phyloP scores from a whole-genome alignment of 176 grass and related monocot genomes.

The Oryza officinalis region DNA sequence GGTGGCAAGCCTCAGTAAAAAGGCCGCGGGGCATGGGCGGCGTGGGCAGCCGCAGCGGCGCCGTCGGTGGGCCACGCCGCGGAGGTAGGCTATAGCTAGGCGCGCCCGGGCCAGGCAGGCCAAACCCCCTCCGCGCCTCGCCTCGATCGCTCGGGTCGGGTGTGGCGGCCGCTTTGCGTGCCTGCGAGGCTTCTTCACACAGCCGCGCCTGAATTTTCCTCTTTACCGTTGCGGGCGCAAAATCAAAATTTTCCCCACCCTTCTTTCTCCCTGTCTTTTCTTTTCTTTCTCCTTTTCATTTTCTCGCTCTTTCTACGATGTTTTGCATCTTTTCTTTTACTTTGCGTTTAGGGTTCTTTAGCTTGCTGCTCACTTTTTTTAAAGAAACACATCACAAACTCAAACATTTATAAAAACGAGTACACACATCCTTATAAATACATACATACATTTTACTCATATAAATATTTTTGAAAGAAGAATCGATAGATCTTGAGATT shows the following conservation, averaged over 20 bases:
- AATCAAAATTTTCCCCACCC: neutral
- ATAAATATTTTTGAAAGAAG: no score
- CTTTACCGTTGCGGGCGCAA: slow-evolving; percentile 39
- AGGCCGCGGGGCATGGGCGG: no score
- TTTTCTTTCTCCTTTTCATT: neutral
- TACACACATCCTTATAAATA: no score
- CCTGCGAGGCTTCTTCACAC: slow-evolving; percentile 13
- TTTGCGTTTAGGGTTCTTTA: neutral
- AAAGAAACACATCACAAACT: no score
- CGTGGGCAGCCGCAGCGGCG: no score
- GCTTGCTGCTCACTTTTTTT: slow-evolving; percentile 21
- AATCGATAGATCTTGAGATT: no score
- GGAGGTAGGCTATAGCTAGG: no score
- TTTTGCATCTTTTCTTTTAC: neutral
- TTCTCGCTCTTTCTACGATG: neutral
- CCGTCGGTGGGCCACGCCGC: neutral
- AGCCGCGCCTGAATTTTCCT: slow-evolving; percentile 26
- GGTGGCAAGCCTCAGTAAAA: slow-evolving; percentile 11
- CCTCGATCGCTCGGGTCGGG: neutral
- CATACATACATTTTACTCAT: no score
- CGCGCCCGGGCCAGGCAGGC: no score
- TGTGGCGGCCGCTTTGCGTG: slow-evolving; percentile 43
- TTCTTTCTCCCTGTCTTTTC: neutral
- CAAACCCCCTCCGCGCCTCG: no score
- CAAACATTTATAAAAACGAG: no score